Base-by-base conservation (phyloP, 176 grass and related monocot genomes). In the bread wheat (Triticum aestivum) region DNA sequence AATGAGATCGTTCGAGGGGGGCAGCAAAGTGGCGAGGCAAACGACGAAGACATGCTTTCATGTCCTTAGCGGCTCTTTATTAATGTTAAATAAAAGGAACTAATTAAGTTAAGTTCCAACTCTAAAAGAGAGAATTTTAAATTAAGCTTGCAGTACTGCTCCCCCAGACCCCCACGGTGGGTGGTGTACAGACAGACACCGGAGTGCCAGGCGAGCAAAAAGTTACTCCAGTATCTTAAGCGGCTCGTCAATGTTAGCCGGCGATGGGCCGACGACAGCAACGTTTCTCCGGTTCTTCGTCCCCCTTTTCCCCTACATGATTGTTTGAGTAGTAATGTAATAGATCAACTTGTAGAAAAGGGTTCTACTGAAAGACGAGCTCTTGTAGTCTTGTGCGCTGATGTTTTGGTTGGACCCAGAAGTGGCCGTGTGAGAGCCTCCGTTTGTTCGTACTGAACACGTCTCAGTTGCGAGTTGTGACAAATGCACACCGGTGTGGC, bases 31-130 rank as follows among this genome's bases (percentile, higher is more conserved):
- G 39, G 56, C 8, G 73, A 34, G 15, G 79, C 17, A 73, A 83
- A 90, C 79, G 84, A 87, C 79, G 78, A 27, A 24, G 41, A 21
- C 66, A 83, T 90, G 79, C 79, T 90, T 65, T 30, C 65, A 18
- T 83, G 88, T 90, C 73, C 64, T 86, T 86, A 70, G 49, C 32
- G 79, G 9, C 68, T 20, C 8, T 32, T 67, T 77, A 33, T 45
- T 45, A 47, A 6, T 13, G 11, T 51, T 30, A 30, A 30, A 34
- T 35, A 37, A 37, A 8, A 38, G 5, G 69, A 61, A 29, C 5
- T 80, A 30, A 6, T 44, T 70, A 79, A 20, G 77, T 54, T 78
- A 77, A 30, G 45, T 12, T 49, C 42, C 42, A 45, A 45, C 42
- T 45, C 11, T 11, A 11, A 45, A 45, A 45, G 11, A 4, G 11